Evolutionary conservation across 2,329 filamentous ascomycete genomes (phyloP).

Genomic region (Colletotrichum sp.): DNA sequence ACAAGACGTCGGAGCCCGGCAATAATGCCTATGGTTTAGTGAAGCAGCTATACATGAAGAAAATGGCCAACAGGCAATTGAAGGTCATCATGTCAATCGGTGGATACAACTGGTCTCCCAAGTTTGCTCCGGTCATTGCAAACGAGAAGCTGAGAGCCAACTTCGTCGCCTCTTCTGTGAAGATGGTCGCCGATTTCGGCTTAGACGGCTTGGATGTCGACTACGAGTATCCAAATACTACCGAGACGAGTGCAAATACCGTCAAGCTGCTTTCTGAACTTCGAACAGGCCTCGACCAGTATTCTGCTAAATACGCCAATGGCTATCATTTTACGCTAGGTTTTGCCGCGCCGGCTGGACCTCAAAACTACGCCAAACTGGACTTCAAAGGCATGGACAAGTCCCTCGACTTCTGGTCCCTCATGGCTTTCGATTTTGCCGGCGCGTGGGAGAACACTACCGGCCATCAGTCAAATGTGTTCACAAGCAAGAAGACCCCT

Average conservation of each 20-base stretch:
- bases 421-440: conserved; percentile 74
- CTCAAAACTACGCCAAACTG: conserved; percentile 52
- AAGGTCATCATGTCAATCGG: conserved; percentile 83
- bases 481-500: conserved; percentile 53
- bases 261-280: conserved; percentile 46
- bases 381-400: conserved; percentile 57
- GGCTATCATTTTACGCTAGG: conserved; percentile 54
- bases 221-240: conserved; percentile 40
- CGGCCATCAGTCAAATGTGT: conserved; percentile 75
- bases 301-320: conserved; percentile 40
- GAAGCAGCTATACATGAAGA: conserved; percentile 80
- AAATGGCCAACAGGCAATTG: conserved; percentile 77
- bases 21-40: conserved; percentile 81
- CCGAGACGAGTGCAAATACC: conserved; percentile 41
- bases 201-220: conserved; percentile 54
- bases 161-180: conserved; percentile 74
- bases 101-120: conserved; percentile 82
- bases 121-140: conserved; percentile 71
- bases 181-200: conserved; percentile 75
- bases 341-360: conserved; percentile 52
- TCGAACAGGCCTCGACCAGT: conserved; percentile 46
- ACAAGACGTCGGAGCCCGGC: conserved; percentile 33
- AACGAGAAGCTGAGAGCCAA: conserved; percentile 62
- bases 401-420: conserved; percentile 61
- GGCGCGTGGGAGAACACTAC: conserved; percentile 68